Base-by-base conservation (phyloP, 306 rosid species). In the Sophora flavescens region DNA sequence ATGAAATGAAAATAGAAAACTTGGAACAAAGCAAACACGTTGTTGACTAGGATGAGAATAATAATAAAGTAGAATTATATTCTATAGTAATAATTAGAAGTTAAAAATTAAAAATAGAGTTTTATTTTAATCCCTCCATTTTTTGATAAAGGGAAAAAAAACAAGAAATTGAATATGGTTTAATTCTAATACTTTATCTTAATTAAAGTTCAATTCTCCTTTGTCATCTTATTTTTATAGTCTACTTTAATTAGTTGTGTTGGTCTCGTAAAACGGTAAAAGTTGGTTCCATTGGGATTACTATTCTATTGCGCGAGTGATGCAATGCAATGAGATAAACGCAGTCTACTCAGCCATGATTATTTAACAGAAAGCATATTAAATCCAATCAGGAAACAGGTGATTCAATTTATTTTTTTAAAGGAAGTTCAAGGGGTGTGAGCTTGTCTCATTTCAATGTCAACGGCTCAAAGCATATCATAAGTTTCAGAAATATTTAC, bases 371-470 rank as follows among this genome's bases (percentile, higher is more conserved):
- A 4, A 30, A 15, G 8, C 38, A 44, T 68, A 75, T 61, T 74
- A 56, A 68, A 32, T 39, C 39, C 76, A 62, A 84, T 80, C 76
- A 70, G 63, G 89, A 80, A 86, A 79, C 81, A 76, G 72, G 50
- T 76, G 85, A 79, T 67, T 56, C 28, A 52, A 52, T 6, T 42
- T 9, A 8, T 42, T 42, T 42, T 4, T 35, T 35, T 35, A 0
- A 35, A 42, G 48, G 48, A 42, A 42, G 48, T 10, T 42, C 6
- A 44, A 8, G 5, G 10, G 51, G 7, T 42, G 51, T 3, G 14
- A 44, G 3, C 13, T 44, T 9, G 48, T 44, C 14, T 44, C 11
- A 10, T 44, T 44, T 44, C 14, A 8, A 9, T 9, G 14, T 44
- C 14, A 44, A 39, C 10, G 11, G 2, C 9, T 39, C 10, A 39